Evolutionary conservation across 495 filamentous ascomycete species (phyloP).

Genomic region (Xanthoparmelia taractica): DNA sequence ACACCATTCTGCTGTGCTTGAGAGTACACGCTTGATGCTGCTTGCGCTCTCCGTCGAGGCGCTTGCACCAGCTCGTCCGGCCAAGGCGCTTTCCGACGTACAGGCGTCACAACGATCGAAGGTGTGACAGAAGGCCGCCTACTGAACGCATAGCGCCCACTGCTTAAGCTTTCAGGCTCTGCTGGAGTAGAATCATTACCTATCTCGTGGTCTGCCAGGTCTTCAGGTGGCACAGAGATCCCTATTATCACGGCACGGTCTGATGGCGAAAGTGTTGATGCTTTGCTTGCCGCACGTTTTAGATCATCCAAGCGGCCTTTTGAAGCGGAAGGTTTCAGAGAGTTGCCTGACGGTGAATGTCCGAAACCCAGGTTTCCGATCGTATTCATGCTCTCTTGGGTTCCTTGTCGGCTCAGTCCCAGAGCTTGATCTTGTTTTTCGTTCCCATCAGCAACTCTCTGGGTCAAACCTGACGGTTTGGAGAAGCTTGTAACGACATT

Average conservation of each 20-base stretch:
- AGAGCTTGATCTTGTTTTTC: slow-evolving; percentile 16
- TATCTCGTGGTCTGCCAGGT: slow-evolving; percentile 42
- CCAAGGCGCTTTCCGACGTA: slow-evolving; percentile 56
- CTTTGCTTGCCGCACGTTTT: slow-evolving; percentile 24
- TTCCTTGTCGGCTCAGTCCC: slow-evolving; percentile 24
- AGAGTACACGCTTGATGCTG: slow-evolving; percentile 63
- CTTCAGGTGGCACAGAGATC: slow-evolving; percentile 57
- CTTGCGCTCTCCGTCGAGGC: slow-evolving; percentile 30
- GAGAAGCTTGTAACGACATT: slow-evolving; percentile 55
- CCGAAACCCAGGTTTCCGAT: slow-evolving; percentile 12
- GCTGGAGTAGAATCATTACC: slow-evolving; percentile 46
- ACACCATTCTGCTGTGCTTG: slow-evolving; percentile 38
- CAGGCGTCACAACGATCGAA: slow-evolving; percentile 55
- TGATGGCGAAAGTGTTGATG: slow-evolving; percentile 56
- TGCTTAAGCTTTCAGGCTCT: slow-evolving; percentile 32
- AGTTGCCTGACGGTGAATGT: slow-evolving; percentile 16
- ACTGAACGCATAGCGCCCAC: slow-evolving; percentile 27
- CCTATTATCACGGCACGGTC: slow-evolving; percentile 75
- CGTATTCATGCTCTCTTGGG: slow-evolving; percentile 24
- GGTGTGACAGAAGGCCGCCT: slow-evolving; percentile 39
- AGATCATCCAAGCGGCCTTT: slow-evolving; percentile 24
- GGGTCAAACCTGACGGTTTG: slow-evolving; percentile 22
- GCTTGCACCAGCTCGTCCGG: slow-evolving; percentile 33
- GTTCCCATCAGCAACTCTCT: slow-evolving; percentile 22
- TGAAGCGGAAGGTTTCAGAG: slow-evolving; percentile 24